Evolutionary conservation across 345 rosid genomes (phyloP), one percentile per base, ranked within the genome.

Genomic region (Ailanthus altissimus): DNA sequence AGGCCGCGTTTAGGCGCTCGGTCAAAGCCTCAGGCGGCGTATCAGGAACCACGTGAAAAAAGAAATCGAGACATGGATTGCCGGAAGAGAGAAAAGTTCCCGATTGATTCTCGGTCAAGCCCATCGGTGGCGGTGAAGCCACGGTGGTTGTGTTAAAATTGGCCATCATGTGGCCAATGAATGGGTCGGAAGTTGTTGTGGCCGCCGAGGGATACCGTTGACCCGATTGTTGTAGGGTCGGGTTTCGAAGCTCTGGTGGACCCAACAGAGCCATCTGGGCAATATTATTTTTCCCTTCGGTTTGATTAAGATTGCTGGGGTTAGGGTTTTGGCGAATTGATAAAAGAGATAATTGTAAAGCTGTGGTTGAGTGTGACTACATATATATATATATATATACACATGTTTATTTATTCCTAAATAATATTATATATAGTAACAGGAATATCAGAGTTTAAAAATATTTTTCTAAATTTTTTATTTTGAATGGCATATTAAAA

Each of bases 11-110:
- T 25, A 91, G 85, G 4, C 83, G 61, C 18, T 82, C 21, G 9
- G 53, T 71, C 8, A 90, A 2, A 8, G 82, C 57, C 5, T 77
- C 47, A 5, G 86, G 54, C 0, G 87, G 88, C 3, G 91, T 85
- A 57, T 63, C 26, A 3, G 93, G 97, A 13, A 93, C 86, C 0
- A 91, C 81, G 7, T 88, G 90, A 81, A 85, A 91, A 78, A 89
- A 90, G 80, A 79, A 88, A 73, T 89, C 92, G 1, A 91, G 89
- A 76, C 93, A 91, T 0, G 90, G 92, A 58, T 85, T 85, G 1
- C 91, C 86, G 0, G 89, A 50, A 7, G 83, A 81, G 42, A 80
- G 76, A 69, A 60, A 86, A 1, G 94, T 89, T 50, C 72, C 69
- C 0, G 91, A 80, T 5, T 26, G 3, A 21, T 88, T 91, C 57